A percentile compares a stretch with the other conserved stretches of the same genome.
phyloP scores from a whole-genome alignment of 129 eudicot genomes.

The Dittrichia graveolens region DNA sequence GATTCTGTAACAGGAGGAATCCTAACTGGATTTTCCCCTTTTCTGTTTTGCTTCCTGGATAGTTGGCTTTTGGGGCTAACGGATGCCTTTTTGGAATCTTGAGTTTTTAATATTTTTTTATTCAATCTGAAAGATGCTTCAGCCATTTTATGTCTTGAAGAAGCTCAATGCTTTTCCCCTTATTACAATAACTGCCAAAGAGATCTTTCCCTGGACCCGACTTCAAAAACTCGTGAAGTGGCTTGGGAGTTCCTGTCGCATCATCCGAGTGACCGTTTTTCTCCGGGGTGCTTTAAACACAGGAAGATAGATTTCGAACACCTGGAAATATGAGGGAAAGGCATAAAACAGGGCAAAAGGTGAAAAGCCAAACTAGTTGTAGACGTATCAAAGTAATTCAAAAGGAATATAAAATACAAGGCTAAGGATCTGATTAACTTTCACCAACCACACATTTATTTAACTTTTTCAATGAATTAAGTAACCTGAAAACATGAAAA shows the following conservation, averaged over 20 bases:
- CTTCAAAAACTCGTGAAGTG: slow-evolving; percentile 47
- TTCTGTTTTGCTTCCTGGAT: slow-evolving; percentile 63
- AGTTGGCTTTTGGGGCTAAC: slow-evolving; percentile 52
- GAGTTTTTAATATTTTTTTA: slow-evolving; percentile 54
- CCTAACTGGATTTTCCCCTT: slow-evolving; percentile 73
- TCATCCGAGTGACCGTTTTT: slow-evolving; percentile 46
- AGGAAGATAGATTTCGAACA: slow-evolving; percentile 51
- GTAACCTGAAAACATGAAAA: background rate
- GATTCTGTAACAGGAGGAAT: slow-evolving; percentile 48
- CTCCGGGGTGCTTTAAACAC: slow-evolving; percentile 56
- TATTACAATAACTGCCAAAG: slow-evolving; percentile 30
- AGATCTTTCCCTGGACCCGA: slow-evolving; percentile 38
- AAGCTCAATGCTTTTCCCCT: slow-evolving; percentile 45
- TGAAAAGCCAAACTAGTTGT: slow-evolving; percentile 3
- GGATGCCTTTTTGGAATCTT: slow-evolving; percentile 55
- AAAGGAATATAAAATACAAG: background rate
- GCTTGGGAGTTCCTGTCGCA: slow-evolving; percentile 50
- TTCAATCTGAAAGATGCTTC: slow-evolving; percentile 47
- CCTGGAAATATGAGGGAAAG: slow-evolving; percentile 23
- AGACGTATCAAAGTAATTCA: background rate
- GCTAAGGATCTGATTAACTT: background rate
- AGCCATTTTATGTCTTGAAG: slow-evolving; percentile 53
- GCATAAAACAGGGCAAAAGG: background rate
- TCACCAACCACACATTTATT: background rate
- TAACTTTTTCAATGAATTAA: background rate